A percentile compares a stretch with the other conserved stretches of the same genome.
These are phyloP conservation scores for Parietichytrium sp. DNA, from an alignment of 108 stramenopile species.

Conservation along the genomic window DNA sequence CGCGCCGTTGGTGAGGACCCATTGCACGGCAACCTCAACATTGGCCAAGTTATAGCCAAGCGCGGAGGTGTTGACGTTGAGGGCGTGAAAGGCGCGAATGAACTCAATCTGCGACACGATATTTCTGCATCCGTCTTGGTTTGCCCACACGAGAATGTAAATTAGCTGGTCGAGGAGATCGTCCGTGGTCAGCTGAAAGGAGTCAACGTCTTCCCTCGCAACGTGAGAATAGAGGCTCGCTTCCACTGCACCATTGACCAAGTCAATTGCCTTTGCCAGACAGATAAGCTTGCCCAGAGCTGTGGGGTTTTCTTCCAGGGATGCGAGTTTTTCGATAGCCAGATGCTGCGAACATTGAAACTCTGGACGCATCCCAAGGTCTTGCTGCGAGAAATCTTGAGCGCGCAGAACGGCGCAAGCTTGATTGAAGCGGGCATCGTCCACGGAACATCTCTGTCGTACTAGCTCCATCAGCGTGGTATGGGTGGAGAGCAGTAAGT, in stretches of 20 bases:
- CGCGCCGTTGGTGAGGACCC: not conserved
- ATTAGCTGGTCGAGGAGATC: slow-evolving; percentile 33
- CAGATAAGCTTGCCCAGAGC: not conserved
- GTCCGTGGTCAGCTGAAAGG: slow-evolving; percentile 15
- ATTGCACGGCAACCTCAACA: slow-evolving; percentile 18
- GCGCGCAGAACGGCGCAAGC: not conserved
- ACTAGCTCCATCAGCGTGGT: not conserved
- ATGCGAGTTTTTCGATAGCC: not conserved
- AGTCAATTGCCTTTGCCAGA: not conserved
- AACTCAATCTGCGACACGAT: not conserved
- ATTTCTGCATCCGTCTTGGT: not conserved
- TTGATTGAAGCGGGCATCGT: not conserved
- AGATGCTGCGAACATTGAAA: not conserved
- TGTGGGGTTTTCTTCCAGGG: not conserved
- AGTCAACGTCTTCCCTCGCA: not conserved
- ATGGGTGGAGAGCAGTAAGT: not conserved
- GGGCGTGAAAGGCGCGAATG: slow-evolving; percentile 9
- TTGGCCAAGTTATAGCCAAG: slow-evolving; percentile 24
- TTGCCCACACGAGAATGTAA: slow-evolving; percentile 6
- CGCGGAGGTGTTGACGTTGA: slow-evolving; percentile 16
- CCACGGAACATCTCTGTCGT: not conserved
- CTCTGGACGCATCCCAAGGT: slow-evolving; percentile 25
- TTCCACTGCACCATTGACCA: slow-evolving; percentile 5
- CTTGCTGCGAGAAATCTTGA: not conserved
- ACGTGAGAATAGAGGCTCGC: not conserved